A percentile compares a stretch with the other conserved stretches of the same genome.
phyloP scores from a whole-genome alignment of 2,329 filamentous ascomycete species.

The Orbilia javanica region DNA sequence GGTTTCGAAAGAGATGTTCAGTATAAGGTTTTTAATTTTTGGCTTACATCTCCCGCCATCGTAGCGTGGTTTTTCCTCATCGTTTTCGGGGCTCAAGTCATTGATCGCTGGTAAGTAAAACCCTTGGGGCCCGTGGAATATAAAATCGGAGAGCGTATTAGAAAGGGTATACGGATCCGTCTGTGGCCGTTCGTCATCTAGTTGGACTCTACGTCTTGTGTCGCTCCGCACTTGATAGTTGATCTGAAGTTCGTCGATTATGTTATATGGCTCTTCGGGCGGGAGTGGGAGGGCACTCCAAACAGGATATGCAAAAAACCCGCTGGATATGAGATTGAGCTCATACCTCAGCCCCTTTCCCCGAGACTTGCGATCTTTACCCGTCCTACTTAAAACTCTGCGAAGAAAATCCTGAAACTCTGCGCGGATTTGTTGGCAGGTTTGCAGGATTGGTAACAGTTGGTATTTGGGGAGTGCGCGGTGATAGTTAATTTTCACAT shows the following conservation, averaged over 20 bases:
- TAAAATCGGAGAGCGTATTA: conserved; percentile 11
- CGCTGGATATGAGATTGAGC: not conserved
- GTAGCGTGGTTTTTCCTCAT: not conserved
- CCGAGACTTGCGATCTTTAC: not conserved
- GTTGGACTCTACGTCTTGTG: not conserved
- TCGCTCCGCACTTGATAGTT: conserved; percentile 19
- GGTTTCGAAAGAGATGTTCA: conserved; percentile 29
- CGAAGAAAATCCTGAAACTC: conserved; percentile 37
- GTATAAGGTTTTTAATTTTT: conserved; percentile 19
- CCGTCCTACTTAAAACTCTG: not conserved
- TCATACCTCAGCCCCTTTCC: conserved; percentile 18
- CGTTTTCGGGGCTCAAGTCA: not conserved
- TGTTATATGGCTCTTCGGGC: conserved; percentile 34
- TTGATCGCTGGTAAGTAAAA: conserved; percentile 30
- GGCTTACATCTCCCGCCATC: conserved; percentile 35
- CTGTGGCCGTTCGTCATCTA: conserved; percentile 8
- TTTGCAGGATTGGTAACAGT: conserved; percentile 40
- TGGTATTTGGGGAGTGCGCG: conserved; percentile 17
- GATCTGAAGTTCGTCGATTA: conserved; percentile 31
- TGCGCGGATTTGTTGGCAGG: conserved; percentile 18
- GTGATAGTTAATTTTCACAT: not conserved
- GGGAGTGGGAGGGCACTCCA: conserved; percentile 34
- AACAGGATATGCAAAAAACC: not conserved
- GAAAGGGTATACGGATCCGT: conserved; percentile 2
- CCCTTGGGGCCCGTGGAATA: conserved; percentile 44